Evolutionary conservation across 1,284 basidiomycete genomes (phyloP), one percentile per base, ranked within the genome.

Genomic region (Sanghuangporus baumii): DNA sequence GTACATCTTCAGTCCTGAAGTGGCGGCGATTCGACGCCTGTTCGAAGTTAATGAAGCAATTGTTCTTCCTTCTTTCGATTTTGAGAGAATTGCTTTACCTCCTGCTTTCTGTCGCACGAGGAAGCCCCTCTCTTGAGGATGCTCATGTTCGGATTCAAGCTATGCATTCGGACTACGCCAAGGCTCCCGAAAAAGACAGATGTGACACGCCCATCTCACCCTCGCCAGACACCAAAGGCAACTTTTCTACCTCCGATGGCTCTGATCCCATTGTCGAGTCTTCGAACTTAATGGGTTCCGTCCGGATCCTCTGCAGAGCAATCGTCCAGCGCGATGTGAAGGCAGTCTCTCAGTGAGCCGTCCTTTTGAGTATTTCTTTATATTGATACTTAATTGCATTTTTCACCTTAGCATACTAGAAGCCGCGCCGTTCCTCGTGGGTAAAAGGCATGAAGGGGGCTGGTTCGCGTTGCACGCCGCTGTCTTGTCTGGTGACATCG

Each of bases 401-500:
- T 16, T 16, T 46, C 43, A 46, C 43, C 41, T 59, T 48, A 58
- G 56, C n/a, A 58, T 46, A 23, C 16, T 58, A 11, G 40, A 58
- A 11, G 56, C 41, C 14, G 56, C 47, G 11, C 58, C 58, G 34
- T 31, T 11, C 37, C 48, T 60, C 23, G 58, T 50, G 26, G 34
- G 38, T 12, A 55, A 37, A 9, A 18, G 31, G 18, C 59, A 61
- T 38, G 34, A 43, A 18, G 18, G 37, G 6, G 59, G 59, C 20
- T 61, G 50, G 51, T 55, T 38, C 40, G 31, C 59, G 2, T 16
- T 61, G 11, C 36, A 54, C 18, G 40, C 59, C 14, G 59, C 59
- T 31, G 51, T 61, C 40, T 26, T 61, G 11, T 34, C 59, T 20
- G 59, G 59, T 34, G 40, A 61, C 41, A 34, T 55, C 40, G 59